A percentile compares a stretch with the other conserved stretches of the same genome.
These are phyloP conservation scores for Monascus ruber DNA, from an alignment of 2,329 filamentous ascomycete species.

Conservation along the genomic window DNA sequence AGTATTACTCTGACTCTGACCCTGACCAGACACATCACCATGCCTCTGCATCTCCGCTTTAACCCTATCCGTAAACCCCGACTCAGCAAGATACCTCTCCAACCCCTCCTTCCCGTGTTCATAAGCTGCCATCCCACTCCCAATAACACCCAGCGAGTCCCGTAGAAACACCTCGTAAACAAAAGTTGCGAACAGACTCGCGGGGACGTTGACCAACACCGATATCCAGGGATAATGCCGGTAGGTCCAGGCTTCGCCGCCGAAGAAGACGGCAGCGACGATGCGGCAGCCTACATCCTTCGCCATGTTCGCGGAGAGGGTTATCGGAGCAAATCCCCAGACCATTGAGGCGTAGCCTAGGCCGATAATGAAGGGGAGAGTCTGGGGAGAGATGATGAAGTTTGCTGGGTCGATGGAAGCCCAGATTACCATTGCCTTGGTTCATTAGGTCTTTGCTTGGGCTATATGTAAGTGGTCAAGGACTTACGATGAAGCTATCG, in stretches of 20 bases:
- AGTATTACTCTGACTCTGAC: no score
- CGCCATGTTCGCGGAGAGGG: conserved; percentile 47
- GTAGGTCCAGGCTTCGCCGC: conserved; percentile 39
- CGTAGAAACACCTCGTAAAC: conserved; percentile 46
- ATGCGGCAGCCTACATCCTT: conserved; percentile 49
- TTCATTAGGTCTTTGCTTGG: neutral
- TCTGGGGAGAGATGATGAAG: conserved; percentile 41
- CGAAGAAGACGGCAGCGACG: conserved; percentile 48
- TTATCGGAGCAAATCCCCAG: conserved; percentile 47
- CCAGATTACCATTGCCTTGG: conserved; percentile 45
- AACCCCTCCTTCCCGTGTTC: conserved; percentile 43
- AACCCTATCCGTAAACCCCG: conserved; percentile 11
- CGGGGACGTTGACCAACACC: conserved; percentile 46
- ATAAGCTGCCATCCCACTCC: conserved; percentile 39
- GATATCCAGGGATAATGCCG: conserved; percentile 40
- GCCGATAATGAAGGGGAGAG: conserved; percentile 45
- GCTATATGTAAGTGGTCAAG: neutral
- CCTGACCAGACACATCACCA: neutral
- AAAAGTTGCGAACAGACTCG: conserved; percentile 43
- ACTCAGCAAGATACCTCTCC: conserved; percentile 30
- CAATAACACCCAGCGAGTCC: conserved; percentile 43
- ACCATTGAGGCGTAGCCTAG: conserved; percentile 43
- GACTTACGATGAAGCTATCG: conserved; percentile 41
- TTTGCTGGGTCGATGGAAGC: conserved; percentile 47
- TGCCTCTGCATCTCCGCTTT: conserved; percentile 1